Conservation (phyloP, 2,329 filamentous ascomycete species). For the Aspergillus fumigatus region DNA sequence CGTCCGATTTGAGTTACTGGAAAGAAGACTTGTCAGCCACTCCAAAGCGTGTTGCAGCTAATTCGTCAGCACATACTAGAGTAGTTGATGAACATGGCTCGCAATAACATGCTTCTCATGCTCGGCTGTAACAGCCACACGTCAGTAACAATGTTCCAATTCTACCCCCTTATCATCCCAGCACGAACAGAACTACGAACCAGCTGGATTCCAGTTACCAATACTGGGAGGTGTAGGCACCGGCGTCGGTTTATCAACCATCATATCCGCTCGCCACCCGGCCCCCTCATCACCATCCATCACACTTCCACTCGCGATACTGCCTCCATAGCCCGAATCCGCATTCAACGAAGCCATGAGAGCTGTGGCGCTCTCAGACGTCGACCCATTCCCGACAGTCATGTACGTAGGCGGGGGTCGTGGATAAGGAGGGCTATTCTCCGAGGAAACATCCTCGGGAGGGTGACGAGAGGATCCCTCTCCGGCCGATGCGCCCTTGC, state of each 20-base stretch:
- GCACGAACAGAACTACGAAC: slow-evolving; percentile 18
- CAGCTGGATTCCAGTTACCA: slow-evolving; percentile 45
- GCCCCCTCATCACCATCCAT: slow-evolving; percentile 39
- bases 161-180: not conserved
- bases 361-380: slow-evolving; percentile 74
- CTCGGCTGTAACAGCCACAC: slow-evolving; percentile 43
- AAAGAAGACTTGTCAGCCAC: slow-evolving; percentile 15
- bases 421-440: slow-evolving; percentile 23
- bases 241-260: slow-evolving; percentile 55
- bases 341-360: slow-evolving; percentile 76
- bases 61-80: slow-evolving; percentile 54
- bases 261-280: slow-evolving; percentile 53
- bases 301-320: slow-evolving; percentile 61
- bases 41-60: not conserved
- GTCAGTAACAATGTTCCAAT: slow-evolving; percentile 12
- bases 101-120: slow-evolving; percentile 66
- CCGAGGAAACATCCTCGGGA: slow-evolving; percentile 21
- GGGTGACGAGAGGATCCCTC: slow-evolving; percentile 33
- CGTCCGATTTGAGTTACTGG: slow-evolving; percentile 76
- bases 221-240: slow-evolving; percentile 49
- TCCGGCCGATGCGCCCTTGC: slow-evolving; percentile 28
- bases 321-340: slow-evolving; percentile 91
- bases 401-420: slow-evolving; percentile 63
- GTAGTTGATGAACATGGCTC: slow-evolving; percentile 84
- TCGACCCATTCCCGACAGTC: slow-evolving; percentile 79